Base-by-base conservation (phyloP, 2,329 filamentous ascomycete species). In the Colletotrichum camelliae region DNA sequence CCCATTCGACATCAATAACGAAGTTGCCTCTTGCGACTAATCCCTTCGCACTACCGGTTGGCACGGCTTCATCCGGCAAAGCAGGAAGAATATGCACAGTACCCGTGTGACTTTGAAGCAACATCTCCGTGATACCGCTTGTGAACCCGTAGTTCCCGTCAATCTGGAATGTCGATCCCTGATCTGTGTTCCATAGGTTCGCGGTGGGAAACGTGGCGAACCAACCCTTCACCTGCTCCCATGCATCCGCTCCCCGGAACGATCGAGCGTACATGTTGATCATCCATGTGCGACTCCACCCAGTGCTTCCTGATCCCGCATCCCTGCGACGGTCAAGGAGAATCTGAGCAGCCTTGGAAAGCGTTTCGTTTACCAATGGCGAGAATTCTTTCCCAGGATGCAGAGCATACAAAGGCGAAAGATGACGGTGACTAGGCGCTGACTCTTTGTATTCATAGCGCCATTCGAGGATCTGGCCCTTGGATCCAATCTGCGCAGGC, bases 81-180 rank as follows among this genome's bases (percentile, higher is more conserved):
- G 81, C 82, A 37, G 80, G 80, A 15, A 80, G 64, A 24, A 79
- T 75, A 64, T 81, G 81, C 55, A 82, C 78, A 8, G 77, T 78
- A 5, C 72, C 76, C 9, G 70, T 64, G 33, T 84, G 82, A 52
- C 82, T 84, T 77, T 89, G 87, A 7, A 89, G 70, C 55, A 88
- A 76, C 80, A 85, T 85, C 78, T 89, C 88, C 3, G 85, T 80
- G 21, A 89, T 83, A 6, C 84, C 87, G 10, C 85, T 84, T 1
- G 84, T 83, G 21, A 85, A 84, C 2, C 87, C 87, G 74, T 88
- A 87, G 76, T 89, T 89, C 1, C 87, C 88, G 75, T 89, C 88
- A 10, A 88, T 87, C 78, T 89, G 88, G 77, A 89, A 88, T 18
- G 77, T 78, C 6, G 43, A 67, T 18, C 76, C 79, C 15, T 67